Percentiles rank a stretch among this genome's conserved stretches.
Conservation (phyloP, 2,329 filamentous ascomycete species). For the Xenoacremonium recifei region DNA sequence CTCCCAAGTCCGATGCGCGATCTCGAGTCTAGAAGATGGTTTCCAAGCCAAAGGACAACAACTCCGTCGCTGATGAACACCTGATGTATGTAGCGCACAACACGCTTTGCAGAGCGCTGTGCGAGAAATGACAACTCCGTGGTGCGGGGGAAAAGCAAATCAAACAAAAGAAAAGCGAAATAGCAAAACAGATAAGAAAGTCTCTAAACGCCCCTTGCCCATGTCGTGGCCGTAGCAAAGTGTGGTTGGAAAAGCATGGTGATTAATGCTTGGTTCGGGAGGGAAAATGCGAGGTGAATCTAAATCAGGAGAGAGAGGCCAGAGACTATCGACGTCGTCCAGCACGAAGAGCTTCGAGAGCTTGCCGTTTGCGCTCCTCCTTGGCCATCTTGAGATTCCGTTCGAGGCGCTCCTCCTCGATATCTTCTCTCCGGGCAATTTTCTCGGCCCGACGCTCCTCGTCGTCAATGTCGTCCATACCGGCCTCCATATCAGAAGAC, state of each 20-base stretch:
- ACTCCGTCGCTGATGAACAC: slow-evolving; percentile 40
- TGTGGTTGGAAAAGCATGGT: neutral
- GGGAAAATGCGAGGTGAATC: neutral
- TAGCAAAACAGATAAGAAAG: slow-evolving; percentile 7
- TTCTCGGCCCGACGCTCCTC: slow-evolving; percentile 65
- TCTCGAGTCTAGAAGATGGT: too few relatives aligned
- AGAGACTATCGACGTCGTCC: slow-evolving; percentile 26
- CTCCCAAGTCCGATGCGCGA: too few relatives aligned
- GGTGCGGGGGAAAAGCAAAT: too few relatives aligned
- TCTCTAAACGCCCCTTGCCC: slow-evolving; percentile 16
- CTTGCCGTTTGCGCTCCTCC: slow-evolving; percentile 49
- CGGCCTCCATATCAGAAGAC: slow-evolving; percentile 78
- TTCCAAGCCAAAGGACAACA: slow-evolving; percentile 19
- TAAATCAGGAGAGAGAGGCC: neutral
- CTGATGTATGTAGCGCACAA: slow-evolving; percentile 8
- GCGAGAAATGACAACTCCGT: too few relatives aligned
- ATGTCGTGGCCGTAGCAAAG: slow-evolving; percentile 18
- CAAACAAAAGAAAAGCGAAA: slow-evolving; percentile 4
- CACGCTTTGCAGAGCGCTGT: too few relatives aligned
- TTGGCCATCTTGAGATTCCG: slow-evolving; percentile 61
- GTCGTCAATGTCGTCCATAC: slow-evolving; percentile 68
- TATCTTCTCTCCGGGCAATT: slow-evolving; percentile 66
- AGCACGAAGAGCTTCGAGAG: slow-evolving; percentile 35
- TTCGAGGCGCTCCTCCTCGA: slow-evolving; percentile 62
- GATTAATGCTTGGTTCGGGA: too few relatives aligned